Conservation (phyloP, 352 stramenopile species). For the Stephanocyclus meneghinianus region DNA sequence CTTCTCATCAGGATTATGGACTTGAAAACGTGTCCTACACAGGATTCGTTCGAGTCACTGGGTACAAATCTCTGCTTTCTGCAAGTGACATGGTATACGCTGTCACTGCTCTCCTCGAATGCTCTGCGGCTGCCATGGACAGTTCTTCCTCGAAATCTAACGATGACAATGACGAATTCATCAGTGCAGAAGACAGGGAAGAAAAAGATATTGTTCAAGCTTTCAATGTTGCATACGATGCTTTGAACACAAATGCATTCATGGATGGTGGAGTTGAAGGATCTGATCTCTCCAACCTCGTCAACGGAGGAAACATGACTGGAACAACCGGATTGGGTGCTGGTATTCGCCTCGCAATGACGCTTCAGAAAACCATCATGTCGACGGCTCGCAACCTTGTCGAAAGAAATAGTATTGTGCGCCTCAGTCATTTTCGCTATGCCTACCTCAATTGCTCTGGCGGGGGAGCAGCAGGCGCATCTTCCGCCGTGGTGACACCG, state of each 20-base stretch:
- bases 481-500: conserved; percentile 36
- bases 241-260: conserved; percentile 66
- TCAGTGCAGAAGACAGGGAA: conserved; percentile 47
- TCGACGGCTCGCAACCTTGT: conserved; percentile 92
- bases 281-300: conserved; percentile 62
- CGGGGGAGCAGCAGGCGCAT: conserved; percentile 7
- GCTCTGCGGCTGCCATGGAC: conserved; percentile 55
- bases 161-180: conserved; percentile 29
- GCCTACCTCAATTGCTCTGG: conserved; percentile 87
- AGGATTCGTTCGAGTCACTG: conserved; percentile 92
- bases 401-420: conserved; percentile 91
- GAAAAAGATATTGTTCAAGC: conserved; percentile 54
- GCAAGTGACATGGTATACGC: conserved; percentile 93
- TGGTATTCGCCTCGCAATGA: conserved; percentile 93
- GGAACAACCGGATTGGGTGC: conserved; percentile 85
- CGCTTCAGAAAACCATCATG: conserved; percentile 92
- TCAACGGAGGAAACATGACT: conserved; percentile 75
- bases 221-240: conserved; percentile 87
- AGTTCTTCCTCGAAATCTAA: conserved; percentile 35
- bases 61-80: conserved; percentile 92
- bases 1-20: conserved; percentile 87
- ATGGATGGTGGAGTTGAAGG: conserved; percentile 52
- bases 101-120: conserved; percentile 92
- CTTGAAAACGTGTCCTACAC: conserved; percentile 95
- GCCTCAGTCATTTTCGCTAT: conserved; percentile 96